Evolutionary conservation across 495 filamentous ascomycete species (phyloP), one percentile per base, ranked within the genome.

Genomic region (Jackrogersella minutella): DNA sequence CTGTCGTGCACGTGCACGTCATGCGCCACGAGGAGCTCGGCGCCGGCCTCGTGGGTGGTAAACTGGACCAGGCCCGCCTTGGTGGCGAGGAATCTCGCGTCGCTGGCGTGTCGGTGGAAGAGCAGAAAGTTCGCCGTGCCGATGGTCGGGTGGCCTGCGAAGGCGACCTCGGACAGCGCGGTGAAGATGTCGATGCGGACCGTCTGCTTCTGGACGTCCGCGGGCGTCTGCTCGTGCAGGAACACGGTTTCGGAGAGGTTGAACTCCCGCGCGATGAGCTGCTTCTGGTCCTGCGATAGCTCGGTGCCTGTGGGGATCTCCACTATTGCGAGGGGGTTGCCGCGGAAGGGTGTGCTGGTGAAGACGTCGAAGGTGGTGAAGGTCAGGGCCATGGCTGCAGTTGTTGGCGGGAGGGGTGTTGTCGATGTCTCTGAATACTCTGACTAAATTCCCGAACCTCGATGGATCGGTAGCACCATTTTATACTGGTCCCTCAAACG

Each of bases 201-300:
- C 22, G 63, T 60, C 5, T 68, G 54, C n/a, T 24, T 36, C 16
- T 31, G 16, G 43, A 31, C 33, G 34, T 69, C 62, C 1, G 24
- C 51, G 24, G 70, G 40, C 30, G 68, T 39, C 41, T 69, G 62
- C 14, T 80, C 77, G 71, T 91, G 85, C 8, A 94, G 76, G 76
- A 93, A 95, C 62, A 93, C 88, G 3, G 87, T 93, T 73, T 93
- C 91, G 3, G 89, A 91, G 64, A 91, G 81, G 68, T 93, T 93
- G 87, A 93, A 93, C 76, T 95, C 91, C 31, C 75, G 70, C 2
- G 90, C 86, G 37, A 94, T 86, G 43, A 62, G 70, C 75, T 87
- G 88, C 67, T 89, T 90, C 66, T 81, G 79, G 3, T 77, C 71
- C 64, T 86, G 84, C 9, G 70, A 71, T 63, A 85, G 62, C 10